Evolutionary conservation across 2,329 filamentous ascomycete species (phyloP).

Genomic region (Diaporthe eres): DNA sequence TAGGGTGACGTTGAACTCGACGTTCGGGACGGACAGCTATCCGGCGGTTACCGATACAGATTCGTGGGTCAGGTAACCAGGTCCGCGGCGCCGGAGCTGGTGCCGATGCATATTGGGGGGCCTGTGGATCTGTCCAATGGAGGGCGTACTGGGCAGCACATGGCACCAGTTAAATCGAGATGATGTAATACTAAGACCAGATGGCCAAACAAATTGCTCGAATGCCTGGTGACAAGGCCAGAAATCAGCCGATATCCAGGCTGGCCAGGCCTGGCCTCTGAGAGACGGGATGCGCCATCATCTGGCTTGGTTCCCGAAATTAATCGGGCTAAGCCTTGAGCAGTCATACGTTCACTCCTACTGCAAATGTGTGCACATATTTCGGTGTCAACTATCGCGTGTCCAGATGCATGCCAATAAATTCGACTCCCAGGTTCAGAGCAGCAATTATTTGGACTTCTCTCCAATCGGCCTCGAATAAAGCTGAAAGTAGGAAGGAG

Average conservation of each 20-base stretch:
- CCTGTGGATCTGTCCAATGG: neutral
- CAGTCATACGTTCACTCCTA: neutral
- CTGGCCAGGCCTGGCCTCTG: neutral
- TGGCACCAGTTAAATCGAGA: neutral
- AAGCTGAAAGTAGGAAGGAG: no score
- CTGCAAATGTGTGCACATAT: neutral
- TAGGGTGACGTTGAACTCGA: constrained; percentile 17
- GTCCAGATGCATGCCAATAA: neutral
- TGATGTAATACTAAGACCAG: neutral
- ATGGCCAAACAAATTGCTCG: neutral
- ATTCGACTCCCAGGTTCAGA: neutral
- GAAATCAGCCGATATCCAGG: no score
- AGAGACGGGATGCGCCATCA: neutral
- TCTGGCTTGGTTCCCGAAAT: neutral
- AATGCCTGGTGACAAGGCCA: no score
- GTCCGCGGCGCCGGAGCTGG: neutral
- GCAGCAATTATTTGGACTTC: no score
- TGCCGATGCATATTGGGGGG: neutral
- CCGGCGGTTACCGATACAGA: constrained; percentile 1
- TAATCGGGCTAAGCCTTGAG: neutral
- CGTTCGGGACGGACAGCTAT: constrained; percentile 9
- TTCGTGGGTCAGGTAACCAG: neutral
- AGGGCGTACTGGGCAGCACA: neutral
- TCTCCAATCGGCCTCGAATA: fast-evolving
- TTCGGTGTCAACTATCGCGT: neutral